Base-by-base conservation (phyloP, 2,329 filamentous ascomycete species). In the Cadophora malorum region DNA sequence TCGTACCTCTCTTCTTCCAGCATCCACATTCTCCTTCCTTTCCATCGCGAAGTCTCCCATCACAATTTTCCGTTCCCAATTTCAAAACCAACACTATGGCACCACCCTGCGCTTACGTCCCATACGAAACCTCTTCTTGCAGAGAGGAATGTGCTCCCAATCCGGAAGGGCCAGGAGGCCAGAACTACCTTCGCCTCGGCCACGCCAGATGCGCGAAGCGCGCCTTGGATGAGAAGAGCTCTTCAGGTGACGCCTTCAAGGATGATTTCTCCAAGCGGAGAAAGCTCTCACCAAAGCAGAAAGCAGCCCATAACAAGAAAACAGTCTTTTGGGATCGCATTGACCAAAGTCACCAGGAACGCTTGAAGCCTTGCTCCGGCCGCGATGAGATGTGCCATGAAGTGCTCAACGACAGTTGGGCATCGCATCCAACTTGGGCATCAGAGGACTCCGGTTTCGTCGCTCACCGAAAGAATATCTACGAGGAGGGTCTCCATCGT, bases 391-490 rank as follows among this genome's bases (percentile, higher is more conserved):
- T 99, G 73, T 99, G 96, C 81, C 91, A 93, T 73, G 90, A 91
- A 28, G 95, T 99, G 0, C 84, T 99, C 65, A 99, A 99, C 73
- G 96, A 99, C 74, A 93, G 97, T 73, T 99, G 96, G 96, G 96
- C 96, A 1, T 98, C 95, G 31, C 96, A 99, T 80, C 96, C 96
- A 3, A 99, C 96, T 0, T 99, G 96, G 96, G 96, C 95, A 1
- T 98, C 95, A 0, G 96, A 99, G 79, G 96, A 99, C 77, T 97
- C 93, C 55, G 96, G 96, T 0, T 99, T 99, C 75, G 95, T 99
- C 68, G 96, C 96, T 14, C 96, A 99, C 80, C 89, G 95, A 70
- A 99, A 99, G 86, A 99, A 99, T 75, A 88, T 91, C 65, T 97
- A 91, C 72, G 96, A 99, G 79, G 96, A 99, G 79, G 92, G 92